These are phyloP conservation scores for Selaginella moellendorffii DNA, from an alignment of 75 land plant genomes.

Conservation along the genomic window DNA sequence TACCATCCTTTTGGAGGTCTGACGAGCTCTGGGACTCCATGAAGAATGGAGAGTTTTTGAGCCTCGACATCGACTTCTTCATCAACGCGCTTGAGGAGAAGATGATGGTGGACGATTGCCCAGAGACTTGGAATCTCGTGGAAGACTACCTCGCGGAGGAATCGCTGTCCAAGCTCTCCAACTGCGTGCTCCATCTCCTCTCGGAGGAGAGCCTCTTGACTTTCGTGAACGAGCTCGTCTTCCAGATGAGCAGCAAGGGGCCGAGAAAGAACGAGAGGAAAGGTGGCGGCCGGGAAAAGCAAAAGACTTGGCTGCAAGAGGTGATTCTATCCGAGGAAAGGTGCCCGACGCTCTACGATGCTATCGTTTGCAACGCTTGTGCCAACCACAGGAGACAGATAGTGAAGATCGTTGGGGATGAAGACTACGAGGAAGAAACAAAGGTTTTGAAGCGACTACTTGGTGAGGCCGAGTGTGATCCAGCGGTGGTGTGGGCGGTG, in stretches of 20 bases:
- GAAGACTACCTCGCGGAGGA: slow-evolving; percentile 50
- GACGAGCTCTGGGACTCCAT: slow-evolving; percentile 59
- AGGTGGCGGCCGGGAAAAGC: not conserved
- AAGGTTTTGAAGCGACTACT: slow-evolving; percentile 21
- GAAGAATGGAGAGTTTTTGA: slow-evolving; percentile 56
- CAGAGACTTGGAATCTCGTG: slow-evolving; percentile 45
- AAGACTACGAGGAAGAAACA: slow-evolving; percentile 41
- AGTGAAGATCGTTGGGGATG: slow-evolving; percentile 41
- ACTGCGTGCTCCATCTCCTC: slow-evolving; percentile 52
- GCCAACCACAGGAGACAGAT: slow-evolving; percentile 51
- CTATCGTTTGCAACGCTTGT: slow-evolving; percentile 48
- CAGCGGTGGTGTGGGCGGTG: not conserved
- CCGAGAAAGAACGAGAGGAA: not conserved
- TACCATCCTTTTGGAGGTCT: slow-evolving; percentile 85
- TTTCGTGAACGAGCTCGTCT: slow-evolving; percentile 34
- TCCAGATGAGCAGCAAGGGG: slow-evolving; percentile 16
- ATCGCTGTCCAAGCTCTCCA: slow-evolving; percentile 40
- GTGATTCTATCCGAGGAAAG: slow-evolving; percentile 25
- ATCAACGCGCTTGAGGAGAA: slow-evolving; percentile 37
- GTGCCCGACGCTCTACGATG: slow-evolving; percentile 31
- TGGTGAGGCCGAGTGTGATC: slow-evolving; percentile 16
- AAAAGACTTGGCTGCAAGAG: slow-evolving; percentile 38
- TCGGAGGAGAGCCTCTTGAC: slow-evolving; percentile 32
- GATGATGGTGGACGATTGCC: slow-evolving; percentile 43
- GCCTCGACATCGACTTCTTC: slow-evolving; percentile 52